Percentiles rank a stretch among this genome's conserved stretches.
phyloP scores from a whole-genome alignment of 345 rosid genomes.

The Xanthoceras sorbifolium region DNA sequence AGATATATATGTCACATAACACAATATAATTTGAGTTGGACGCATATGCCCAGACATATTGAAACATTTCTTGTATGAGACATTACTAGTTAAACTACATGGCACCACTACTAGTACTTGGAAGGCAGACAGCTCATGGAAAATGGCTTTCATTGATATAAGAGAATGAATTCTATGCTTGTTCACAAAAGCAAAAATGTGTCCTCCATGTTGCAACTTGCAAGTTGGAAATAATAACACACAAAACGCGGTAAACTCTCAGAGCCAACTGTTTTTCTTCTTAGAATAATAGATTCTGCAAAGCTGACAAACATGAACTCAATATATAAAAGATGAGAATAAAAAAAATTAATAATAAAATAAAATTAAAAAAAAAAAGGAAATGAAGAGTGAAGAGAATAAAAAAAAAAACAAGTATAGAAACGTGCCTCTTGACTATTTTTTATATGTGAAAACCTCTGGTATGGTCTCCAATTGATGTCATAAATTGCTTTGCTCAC shows the following conservation, averaged over 20 bases:
- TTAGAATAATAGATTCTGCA: not conserved
- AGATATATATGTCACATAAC: too few relatives aligned
- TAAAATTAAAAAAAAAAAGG: not conserved
- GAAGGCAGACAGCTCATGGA: not conserved
- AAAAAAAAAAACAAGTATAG: not conserved
- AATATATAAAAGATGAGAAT: not conserved
- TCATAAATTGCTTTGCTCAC: not conserved
- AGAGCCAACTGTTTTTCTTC: not conserved
- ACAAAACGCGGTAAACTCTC: not conserved
- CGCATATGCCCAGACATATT: too few relatives aligned
- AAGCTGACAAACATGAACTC: not conserved
- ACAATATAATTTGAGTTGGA: too few relatives aligned
- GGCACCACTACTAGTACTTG: not conserved
- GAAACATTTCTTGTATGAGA: too few relatives aligned
- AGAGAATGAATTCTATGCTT: constrained; percentile 7
- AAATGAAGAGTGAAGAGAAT: not conserved
- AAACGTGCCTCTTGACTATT: not conserved
- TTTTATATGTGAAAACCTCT: not conserved
- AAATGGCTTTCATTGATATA: not conserved
- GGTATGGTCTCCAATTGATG: not conserved
- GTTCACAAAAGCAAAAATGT: not conserved
- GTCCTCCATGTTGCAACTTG: not conserved
- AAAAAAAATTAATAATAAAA: not conserved
- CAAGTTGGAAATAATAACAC: not conserved
- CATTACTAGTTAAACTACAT: not conserved